A percentile compares a stretch with the other conserved stretches of the same genome.
Conservation (phyloP, 192 early-diverging fungal species). For the Entomortierella chlamydospora region DNA sequence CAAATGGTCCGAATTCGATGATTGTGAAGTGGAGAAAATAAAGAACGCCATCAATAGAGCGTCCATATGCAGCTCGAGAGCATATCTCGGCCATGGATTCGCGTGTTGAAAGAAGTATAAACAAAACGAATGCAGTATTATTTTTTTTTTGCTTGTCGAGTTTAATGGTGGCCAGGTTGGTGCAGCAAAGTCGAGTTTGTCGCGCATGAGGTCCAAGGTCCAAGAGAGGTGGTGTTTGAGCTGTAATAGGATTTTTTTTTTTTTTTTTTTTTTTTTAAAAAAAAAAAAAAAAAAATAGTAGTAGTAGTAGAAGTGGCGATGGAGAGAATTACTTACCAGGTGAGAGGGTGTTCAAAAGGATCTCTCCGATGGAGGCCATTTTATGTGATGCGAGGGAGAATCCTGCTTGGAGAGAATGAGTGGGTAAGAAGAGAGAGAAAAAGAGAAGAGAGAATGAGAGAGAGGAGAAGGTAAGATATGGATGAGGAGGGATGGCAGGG, state of each 20-base stretch:
- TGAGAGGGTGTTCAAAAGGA: conserved; percentile 84
- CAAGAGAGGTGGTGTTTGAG: not conserved
- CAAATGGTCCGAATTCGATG: not conserved
- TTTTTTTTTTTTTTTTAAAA: not conserved
- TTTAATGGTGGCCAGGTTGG: too few species aligned
- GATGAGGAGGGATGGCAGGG: not conserved
- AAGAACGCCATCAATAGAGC: not conserved
- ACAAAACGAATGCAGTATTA: too few species aligned
- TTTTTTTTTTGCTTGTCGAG: too few species aligned
- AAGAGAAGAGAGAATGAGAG: conserved; percentile 8
- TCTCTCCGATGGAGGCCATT: conserved; percentile 70
- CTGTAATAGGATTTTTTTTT: too few species aligned
- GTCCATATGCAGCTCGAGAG: not conserved
- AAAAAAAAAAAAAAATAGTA: not conserved
- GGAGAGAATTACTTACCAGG: conserved; percentile 61
- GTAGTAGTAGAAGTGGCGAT: too few species aligned
- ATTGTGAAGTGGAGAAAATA: too few species aligned
- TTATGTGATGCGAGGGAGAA: not conserved
- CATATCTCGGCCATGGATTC: not conserved
- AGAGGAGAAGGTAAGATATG: not conserved
- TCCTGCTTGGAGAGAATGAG: not conserved
- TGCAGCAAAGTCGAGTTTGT: not conserved
- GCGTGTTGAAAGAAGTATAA: not conserved
- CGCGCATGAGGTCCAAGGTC: not conserved
- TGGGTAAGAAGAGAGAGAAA: not conserved